Conservation (phyloP, 2,329 filamentous ascomycete species). For the Fusarium sp. region DNA sequence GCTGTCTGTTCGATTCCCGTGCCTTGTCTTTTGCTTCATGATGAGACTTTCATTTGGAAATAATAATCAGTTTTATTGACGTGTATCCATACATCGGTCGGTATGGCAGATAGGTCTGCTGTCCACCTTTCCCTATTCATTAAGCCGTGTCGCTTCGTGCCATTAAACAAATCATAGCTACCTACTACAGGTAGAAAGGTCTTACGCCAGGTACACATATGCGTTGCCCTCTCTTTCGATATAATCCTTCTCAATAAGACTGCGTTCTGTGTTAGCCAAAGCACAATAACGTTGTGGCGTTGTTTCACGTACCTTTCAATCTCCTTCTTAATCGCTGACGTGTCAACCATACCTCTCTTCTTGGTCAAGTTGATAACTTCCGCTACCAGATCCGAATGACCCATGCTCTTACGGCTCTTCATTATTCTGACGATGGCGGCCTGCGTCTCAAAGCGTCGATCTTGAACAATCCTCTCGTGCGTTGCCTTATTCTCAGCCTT, state of each 20-base stretch:
- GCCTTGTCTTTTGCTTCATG: neutral
- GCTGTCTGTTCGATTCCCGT: conserved; percentile 25
- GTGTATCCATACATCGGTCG: neutral
- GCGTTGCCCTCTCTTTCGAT: conserved; percentile 81
- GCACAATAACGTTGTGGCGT: neutral
- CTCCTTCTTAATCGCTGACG: conserved; percentile 92
- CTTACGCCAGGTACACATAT: conserved; percentile 78
- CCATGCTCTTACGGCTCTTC: conserved; percentile 92
- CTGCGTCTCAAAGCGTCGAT: conserved; percentile 96
- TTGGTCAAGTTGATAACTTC: conserved; percentile 94
- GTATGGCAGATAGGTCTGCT: neutral
- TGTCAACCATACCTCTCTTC: conserved; percentile 86
- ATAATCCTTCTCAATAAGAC: conserved; percentile 93
- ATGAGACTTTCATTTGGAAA: neutral
- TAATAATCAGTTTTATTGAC: conserved; percentile 7
- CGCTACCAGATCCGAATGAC: conserved; percentile 86
- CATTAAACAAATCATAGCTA: neutral
- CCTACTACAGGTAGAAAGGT: neutral
- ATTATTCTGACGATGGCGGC: conserved; percentile 97
- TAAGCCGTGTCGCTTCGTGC: neutral
- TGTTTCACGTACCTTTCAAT: conserved; percentile 84
- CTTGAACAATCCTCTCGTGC: conserved; percentile 88
- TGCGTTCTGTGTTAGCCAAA: conserved; percentile 53
- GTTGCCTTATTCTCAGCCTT: conserved; percentile 95
- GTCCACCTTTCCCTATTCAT: neutral